Evolutionary conservation across 2,329 filamentous ascomycete genomes (phyloP).

Genomic region (Fusarium paranaense): DNA sequence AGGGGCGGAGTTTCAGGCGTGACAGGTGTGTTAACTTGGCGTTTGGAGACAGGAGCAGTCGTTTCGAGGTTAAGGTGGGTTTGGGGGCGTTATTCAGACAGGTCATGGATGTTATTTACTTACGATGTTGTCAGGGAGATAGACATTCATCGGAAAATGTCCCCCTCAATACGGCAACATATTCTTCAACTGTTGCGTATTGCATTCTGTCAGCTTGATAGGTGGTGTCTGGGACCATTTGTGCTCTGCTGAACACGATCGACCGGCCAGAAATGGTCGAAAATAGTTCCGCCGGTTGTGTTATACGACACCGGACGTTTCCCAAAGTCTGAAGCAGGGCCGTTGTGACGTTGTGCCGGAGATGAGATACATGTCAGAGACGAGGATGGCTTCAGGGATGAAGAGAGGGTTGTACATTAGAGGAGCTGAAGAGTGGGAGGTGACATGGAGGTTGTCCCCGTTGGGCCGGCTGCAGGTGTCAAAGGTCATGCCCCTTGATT

Average conservation of each 20-base stretch:
- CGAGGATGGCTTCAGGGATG: background rate
- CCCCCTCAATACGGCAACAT: background rate
- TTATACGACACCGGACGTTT: background rate
- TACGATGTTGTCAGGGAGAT: background rate
- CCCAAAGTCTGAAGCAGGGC: slow-evolving; percentile 3
- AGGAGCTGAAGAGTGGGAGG: background rate
- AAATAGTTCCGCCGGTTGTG: background rate
- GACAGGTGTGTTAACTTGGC: background rate
- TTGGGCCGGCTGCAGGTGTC: background rate
- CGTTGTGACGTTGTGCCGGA: slow-evolving; percentile 11
- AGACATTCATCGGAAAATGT: background rate
- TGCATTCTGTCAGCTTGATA: background rate
- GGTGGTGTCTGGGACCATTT: background rate
- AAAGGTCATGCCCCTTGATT: background rate
- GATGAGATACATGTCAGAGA: background rate
- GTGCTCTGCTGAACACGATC: background rate
- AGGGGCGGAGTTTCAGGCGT: background rate
- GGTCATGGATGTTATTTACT: background rate
- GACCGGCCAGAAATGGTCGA: background rate
- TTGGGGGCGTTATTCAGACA: background rate
- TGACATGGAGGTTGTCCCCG: background rate
- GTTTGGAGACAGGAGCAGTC: background rate
- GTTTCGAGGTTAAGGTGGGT: background rate
- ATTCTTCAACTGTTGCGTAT: background rate
- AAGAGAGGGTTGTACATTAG: background rate